Conservation (phyloP, 768 basidiomycete species). For the Tubosaeta brunneosetosa region DNA sequence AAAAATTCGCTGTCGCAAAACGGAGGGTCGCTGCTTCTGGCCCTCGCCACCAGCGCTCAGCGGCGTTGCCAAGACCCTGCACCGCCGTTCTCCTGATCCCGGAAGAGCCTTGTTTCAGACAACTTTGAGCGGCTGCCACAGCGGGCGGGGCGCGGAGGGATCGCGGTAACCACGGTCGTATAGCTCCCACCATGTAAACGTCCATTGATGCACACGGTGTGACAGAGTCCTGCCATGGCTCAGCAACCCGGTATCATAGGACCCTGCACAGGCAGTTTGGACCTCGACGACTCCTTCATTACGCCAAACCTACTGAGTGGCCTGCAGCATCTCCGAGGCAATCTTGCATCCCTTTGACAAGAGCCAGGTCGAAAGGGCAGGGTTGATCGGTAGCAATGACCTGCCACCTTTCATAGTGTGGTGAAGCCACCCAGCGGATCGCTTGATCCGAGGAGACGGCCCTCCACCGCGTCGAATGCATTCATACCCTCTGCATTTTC, state of each 20-base stretch:
- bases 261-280: slow-evolving; percentile 1
- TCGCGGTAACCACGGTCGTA: slow-evolving; percentile 14
- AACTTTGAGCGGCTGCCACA: slow-evolving; percentile 9
- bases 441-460: slow-evolving; percentile 18
- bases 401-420: neutral
- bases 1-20: slow-evolving; percentile 24
- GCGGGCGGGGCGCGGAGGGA: slow-evolving; percentile 19
- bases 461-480: neutral
- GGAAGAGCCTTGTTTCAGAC: slow-evolving; percentile 7
- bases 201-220: neutral
- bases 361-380: neutral
- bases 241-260: neutral
- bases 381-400: neutral
- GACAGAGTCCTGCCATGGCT: neutral
- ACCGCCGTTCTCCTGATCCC: slow-evolving; percentile 11
- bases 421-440: neutral
- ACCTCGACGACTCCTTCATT: slow-evolving; percentile 6
- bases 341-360: neutral
- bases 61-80: slow-evolving; percentile 27
- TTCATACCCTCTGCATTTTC: neutral
- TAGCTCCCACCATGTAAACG: neutral
- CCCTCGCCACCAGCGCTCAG: slow-evolving; percentile 20
- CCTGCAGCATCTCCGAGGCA: neutral
- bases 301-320: neutral
- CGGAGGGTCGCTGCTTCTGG: slow-evolving; percentile 27